Evolutionary conservation across 148 eudicot genomes (phyloP).

Genomic region (Spergularia marina): DNA sequence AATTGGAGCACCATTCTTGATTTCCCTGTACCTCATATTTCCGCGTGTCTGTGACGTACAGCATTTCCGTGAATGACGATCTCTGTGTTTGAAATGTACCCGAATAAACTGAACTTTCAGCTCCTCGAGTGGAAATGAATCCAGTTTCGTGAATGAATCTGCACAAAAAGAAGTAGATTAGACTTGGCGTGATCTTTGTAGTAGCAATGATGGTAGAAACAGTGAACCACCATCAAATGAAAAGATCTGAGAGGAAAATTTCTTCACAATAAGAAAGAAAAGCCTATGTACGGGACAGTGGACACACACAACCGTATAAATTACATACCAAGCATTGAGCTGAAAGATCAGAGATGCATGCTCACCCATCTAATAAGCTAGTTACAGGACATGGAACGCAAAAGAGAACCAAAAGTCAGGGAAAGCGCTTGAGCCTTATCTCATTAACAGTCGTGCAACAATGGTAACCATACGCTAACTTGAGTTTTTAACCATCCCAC

Average conservation of each 20-base stretch:
- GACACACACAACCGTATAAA: neutral
- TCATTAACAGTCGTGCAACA: neutral
- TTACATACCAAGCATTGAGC: too few species aligned
- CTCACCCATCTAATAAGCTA: too few species aligned
- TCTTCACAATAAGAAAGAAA: neutral
- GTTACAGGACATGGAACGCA: too few species aligned
- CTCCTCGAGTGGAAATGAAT: slow-evolving; percentile 24
- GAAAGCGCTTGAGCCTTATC: neutral
- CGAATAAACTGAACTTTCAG: slow-evolving; percentile 15
- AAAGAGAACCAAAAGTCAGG: too few species aligned
- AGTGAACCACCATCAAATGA: too few species aligned
- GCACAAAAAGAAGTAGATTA: slow-evolving; percentile 7
- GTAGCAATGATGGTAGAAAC: too few species aligned
- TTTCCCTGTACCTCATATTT: slow-evolving; percentile 24
- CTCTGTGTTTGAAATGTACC: slow-evolving; percentile 1
- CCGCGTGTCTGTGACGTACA: slow-evolving; percentile 18
- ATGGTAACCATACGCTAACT: neutral
- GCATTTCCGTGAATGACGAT: slow-evolving; percentile 15
- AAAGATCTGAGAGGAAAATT: neutral
- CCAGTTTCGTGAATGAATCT: slow-evolving; percentile 21
- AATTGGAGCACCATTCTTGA: neutral
- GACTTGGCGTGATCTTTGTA: neutral
- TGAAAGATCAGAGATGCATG: too few species aligned
- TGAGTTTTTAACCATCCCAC: neutral
- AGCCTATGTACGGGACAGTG: neutral